A percentile compares a stretch with the other conserved stretches of the same genome.
Conservation (phyloP, 1,284 basidiomycete species). For the Malassezia slooffiae region DNA sequence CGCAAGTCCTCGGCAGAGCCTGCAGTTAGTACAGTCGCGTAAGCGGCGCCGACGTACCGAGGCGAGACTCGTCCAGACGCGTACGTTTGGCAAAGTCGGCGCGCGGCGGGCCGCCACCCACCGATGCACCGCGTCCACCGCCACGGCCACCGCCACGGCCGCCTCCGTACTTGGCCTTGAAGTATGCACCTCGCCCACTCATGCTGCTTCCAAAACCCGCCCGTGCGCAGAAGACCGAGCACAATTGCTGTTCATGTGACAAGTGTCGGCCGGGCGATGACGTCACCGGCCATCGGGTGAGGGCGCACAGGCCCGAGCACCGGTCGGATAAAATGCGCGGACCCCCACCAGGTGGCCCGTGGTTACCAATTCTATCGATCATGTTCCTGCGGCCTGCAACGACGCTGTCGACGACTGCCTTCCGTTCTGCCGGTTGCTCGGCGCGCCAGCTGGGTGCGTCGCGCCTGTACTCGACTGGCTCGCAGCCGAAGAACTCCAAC, state of each 20-base stretch:
- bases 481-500: constrained; percentile 18
- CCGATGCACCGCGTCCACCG: neutral
- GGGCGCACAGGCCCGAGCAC: too few species aligned
- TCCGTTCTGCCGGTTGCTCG: constrained; percentile 1
- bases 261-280: too few species aligned
- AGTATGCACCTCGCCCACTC: constrained; percentile 15
- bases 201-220: too few species aligned
- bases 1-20: neutral
- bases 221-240: too few species aligned
- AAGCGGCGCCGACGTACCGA: neutral
- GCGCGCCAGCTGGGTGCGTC: constrained; percentile 1
- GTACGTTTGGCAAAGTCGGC: constrained; percentile 1
- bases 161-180: constrained; percentile 8
- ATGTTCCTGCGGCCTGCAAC: constrained; percentile 4
- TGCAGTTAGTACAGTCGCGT: neutral
- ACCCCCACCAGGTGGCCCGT: neutral
- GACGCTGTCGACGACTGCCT: neutral
- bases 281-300: too few species aligned
- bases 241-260: too few species aligned
- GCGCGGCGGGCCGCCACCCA: neutral
- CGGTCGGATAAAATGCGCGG: too few species aligned
- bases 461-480: constrained; percentile 1
- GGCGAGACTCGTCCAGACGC: neutral
- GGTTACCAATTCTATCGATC: neutral
- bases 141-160: neutral